Conservation (phyloP, 305 asterid genomes). For the Rubia peregrina region DNA sequence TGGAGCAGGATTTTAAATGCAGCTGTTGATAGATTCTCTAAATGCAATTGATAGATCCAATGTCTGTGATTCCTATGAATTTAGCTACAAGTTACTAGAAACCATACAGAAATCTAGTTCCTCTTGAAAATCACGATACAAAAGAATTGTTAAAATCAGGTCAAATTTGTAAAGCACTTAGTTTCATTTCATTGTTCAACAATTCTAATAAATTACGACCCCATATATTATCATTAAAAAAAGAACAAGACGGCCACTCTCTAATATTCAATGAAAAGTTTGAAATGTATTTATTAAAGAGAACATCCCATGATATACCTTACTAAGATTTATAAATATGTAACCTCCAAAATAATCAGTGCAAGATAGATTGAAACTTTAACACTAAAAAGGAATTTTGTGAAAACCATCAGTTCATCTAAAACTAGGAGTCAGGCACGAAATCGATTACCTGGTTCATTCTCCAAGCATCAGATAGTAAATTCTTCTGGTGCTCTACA, state of each 20-base stretch:
- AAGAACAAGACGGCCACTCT: not conserved
- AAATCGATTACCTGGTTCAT: constrained; percentile 67
- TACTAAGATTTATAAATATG: not conserved
- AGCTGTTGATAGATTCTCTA: not conserved
- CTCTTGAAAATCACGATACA: not conserved
- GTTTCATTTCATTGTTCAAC: not conserved
- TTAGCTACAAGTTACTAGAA: not conserved
- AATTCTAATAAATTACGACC: not conserved
- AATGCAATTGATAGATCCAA: not conserved
- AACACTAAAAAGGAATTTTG: not conserved
- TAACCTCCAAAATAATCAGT: not conserved
- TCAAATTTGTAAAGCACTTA: constrained; percentile 1
- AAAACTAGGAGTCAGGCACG: not conserved
- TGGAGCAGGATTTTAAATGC: too few species aligned
- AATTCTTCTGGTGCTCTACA: constrained; percentile 86
- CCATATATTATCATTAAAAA: not conserved
- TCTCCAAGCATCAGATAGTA: constrained; percentile 89
- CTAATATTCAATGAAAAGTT: not conserved
- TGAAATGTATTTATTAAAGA: not conserved
- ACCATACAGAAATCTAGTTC: not conserved
- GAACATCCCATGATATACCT: not conserved
- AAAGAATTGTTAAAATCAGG: not conserved
- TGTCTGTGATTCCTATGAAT: not conserved
- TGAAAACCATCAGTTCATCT: constrained; percentile 3
- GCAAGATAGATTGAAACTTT: not conserved